These are phyloP conservation scores for Debaryomyces hansenii DNA, from an alignment of 805 yeast species.

Conservation along the genomic window DNA sequence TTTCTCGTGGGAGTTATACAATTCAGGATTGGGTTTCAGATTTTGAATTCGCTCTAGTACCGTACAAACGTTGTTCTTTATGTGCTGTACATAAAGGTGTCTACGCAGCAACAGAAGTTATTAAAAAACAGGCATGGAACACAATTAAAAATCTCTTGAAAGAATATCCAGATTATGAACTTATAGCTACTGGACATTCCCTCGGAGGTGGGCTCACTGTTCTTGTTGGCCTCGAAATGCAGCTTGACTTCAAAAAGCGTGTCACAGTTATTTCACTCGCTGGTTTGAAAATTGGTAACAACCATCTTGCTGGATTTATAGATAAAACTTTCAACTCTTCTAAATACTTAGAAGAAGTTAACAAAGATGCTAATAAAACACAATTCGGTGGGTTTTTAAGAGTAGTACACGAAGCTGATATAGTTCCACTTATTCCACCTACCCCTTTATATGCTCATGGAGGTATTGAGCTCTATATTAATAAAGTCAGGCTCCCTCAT, in stretches of 20 bases:
- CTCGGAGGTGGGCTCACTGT: no score
- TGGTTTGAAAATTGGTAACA: conserved; percentile 2
- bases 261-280: not conserved
- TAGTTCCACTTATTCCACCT: not conserved
- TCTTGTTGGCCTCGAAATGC: not conserved
- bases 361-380: not conserved
- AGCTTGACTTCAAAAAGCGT: not conserved
- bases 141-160: no score
- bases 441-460: not conserved
- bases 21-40: no score
- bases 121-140: no score
- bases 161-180: no score
- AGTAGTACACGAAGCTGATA: not conserved
- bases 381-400: not conserved
- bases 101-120: no score
- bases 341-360: not conserved
- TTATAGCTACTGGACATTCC: no score
- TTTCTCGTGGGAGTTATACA: no score
- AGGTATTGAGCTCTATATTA: not conserved
- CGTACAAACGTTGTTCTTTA: no score
- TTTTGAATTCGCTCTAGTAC: no score
- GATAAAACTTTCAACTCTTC: conserved; percentile 1
- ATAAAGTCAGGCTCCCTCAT: not conserved
- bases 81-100: no score
- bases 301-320: not conserved